Evolutionary conservation across 306 rosid genomes (phyloP).

Genomic region (Coriaria nepalensis): DNA sequence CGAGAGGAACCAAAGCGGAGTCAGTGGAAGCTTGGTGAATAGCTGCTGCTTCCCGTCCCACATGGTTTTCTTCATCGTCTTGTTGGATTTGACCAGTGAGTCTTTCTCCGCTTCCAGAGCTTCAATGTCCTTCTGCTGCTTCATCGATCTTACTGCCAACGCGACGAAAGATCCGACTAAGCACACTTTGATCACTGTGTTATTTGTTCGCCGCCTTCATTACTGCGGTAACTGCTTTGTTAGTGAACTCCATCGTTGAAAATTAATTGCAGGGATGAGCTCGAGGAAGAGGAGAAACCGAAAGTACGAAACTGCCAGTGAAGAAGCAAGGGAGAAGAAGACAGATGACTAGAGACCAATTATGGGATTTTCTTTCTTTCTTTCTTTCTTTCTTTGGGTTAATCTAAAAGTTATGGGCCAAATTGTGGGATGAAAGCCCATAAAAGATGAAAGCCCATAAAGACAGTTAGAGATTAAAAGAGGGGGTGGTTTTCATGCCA

Average conservation of each 20-base stretch:
- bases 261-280: too few relatives aligned
- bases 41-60: slow-evolving; percentile 90
- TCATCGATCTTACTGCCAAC: slow-evolving; percentile 33
- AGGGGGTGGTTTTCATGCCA: slow-evolving; percentile 19
- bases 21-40: slow-evolving; percentile 37
- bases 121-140: slow-evolving; percentile 48
- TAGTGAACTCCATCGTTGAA: slow-evolving; percentile 38
- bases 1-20: slow-evolving; percentile 38
- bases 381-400: too few relatives aligned
- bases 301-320: too few relatives aligned
- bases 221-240: slow-evolving; percentile 27
- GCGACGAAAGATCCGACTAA: slow-evolving; percentile 37
- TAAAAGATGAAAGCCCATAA: too few relatives aligned
- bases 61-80: slow-evolving; percentile 44
- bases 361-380: too few relatives aligned
- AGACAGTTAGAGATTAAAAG: not conserved
- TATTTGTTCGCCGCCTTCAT: slow-evolving; percentile 38
- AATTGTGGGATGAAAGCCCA: too few relatives aligned
- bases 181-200: slow-evolving; percentile 37
- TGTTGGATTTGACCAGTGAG: slow-evolving; percentile 46
- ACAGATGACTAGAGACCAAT: too few relatives aligned
- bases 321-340: too few relatives aligned
- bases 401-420: too few relatives aligned
- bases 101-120: slow-evolving; percentile 63
- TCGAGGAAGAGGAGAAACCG: too few relatives aligned